These are phyloP conservation scores for Amanita inopinata DNA, from an alignment of 768 basidiomycete species.

Conservation along the genomic window DNA sequence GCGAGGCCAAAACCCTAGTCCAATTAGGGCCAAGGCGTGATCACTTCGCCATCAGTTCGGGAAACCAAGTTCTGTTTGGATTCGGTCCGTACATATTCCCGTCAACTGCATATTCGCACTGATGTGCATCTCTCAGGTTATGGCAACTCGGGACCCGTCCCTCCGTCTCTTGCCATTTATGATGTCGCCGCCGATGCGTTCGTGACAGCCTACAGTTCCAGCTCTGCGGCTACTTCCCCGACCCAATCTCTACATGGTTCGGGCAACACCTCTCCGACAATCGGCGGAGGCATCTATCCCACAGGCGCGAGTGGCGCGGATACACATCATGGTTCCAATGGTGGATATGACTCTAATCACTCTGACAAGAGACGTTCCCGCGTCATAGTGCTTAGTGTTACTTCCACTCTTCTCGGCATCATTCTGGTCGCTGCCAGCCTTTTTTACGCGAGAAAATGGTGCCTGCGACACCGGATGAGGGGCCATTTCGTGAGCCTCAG, in stretches of 20 bases:
- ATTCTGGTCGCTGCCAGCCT: neutral
- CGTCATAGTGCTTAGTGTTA: neutral
- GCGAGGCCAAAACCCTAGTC: conserved; percentile 34
- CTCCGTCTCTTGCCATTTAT: conserved; percentile 47
- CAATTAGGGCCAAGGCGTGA: conserved; percentile 59
- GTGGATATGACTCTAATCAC: neutral
- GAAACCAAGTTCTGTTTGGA: conserved; percentile 60
- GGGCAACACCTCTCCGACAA: conserved; percentile 18
- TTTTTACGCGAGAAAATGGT: neutral
- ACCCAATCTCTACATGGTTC: conserved; percentile 20
- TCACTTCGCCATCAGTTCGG: conserved; percentile 60
- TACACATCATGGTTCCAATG: neutral
- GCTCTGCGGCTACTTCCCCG: conserved; percentile 19
- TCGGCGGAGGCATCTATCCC: conserved; percentile 8
- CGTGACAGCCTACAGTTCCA: conserved; percentile 31
- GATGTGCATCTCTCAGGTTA: conserved; percentile 30
- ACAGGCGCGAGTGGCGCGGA: too few relatives aligned
- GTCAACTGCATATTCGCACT: neutral
- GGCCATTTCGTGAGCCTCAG: neutral
- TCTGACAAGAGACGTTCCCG: neutral
- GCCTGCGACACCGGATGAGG: conserved; percentile 9
- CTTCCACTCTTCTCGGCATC: neutral
- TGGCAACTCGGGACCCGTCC: conserved; percentile 37
- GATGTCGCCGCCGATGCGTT: conserved; percentile 33
- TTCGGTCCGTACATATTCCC: conserved; percentile 55